Conservation (phyloP, 805 yeast genomes). For the Kregervanrija fluxuum region DNA sequence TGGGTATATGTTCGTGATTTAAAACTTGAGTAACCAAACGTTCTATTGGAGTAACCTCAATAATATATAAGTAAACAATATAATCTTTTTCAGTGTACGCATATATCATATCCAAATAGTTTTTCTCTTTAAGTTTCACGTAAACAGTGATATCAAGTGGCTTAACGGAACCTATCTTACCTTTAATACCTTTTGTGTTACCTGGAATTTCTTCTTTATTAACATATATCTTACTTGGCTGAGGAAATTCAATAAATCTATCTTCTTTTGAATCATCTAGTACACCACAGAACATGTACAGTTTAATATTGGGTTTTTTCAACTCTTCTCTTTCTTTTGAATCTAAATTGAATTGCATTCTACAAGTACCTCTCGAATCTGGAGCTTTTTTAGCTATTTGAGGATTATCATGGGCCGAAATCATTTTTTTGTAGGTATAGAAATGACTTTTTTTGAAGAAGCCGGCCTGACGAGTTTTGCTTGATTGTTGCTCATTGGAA, state of each 20-base stretch:
- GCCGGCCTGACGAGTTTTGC: neutral
- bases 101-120: slow-evolving; percentile 46
- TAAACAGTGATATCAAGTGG: slow-evolving; percentile 72
- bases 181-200: slow-evolving; percentile 68
- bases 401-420: slow-evolving; percentile 37
- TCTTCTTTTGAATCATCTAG: slow-evolving; percentile 18
- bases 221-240: slow-evolving; percentile 58
- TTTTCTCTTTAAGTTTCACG: slow-evolving; percentile 24
- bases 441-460: slow-evolving; percentile 49
- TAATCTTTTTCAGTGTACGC: slow-evolving; percentile 48
- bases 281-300: slow-evolving; percentile 54
- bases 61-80: slow-evolving; percentile 52
- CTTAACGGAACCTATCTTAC: slow-evolving; percentile 66
- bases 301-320: slow-evolving; percentile 23
- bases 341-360: slow-evolving; percentile 35
- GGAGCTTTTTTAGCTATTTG: slow-evolving; percentile 34
- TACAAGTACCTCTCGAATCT: slow-evolving; percentile 39
- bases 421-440: slow-evolving; percentile 38
- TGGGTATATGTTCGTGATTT: slow-evolving; percentile 44
- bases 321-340: slow-evolving; percentile 36
- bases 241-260: slow-evolving; percentile 54
- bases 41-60: slow-evolving; percentile 38
- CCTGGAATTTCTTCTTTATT: slow-evolving; percentile 46
- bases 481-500: neutral
- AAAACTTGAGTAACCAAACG: slow-evolving; percentile 35